Conservation (phyloP, 768 basidiomycete species). For the Naganishia randhawae region DNA sequence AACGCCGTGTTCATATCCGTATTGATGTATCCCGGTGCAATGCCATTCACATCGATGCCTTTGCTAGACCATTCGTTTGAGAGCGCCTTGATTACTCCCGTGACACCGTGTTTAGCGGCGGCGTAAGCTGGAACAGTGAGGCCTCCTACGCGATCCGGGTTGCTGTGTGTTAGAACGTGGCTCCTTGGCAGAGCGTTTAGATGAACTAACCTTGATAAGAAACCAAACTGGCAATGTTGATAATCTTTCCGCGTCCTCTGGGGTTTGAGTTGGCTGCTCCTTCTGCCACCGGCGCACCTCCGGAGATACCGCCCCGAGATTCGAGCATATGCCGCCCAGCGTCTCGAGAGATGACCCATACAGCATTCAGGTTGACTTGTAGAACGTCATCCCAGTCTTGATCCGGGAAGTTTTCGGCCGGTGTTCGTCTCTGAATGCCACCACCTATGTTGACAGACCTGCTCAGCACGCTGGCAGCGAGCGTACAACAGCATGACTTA, state of each 20-base stretch:
- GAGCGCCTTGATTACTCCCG: slow-evolving; percentile 70
- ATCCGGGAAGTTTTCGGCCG: slow-evolving; percentile 65
- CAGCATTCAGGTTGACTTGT: slow-evolving; percentile 80
- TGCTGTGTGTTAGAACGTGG: slow-evolving; percentile 52
- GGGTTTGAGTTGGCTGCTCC: slow-evolving; percentile 44
- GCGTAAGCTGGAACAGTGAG: slow-evolving; percentile 83
- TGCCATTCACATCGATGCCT: slow-evolving; percentile 82
- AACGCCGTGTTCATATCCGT: slow-evolving; percentile 76
- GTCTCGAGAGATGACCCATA: slow-evolving; percentile 77
- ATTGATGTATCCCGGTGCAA: slow-evolving; percentile 80
- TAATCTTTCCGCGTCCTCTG: slow-evolving; percentile 62
- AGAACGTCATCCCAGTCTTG: slow-evolving; percentile 72
- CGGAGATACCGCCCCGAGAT: slow-evolving; percentile 54
- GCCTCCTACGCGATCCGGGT: slow-evolving; percentile 57
- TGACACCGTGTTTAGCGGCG: slow-evolving; percentile 75
- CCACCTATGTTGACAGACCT: slow-evolving; percentile 14
- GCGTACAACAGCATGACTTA: slow-evolving; percentile 46
- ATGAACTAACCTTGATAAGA: slow-evolving; percentile 46
- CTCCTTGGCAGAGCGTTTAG: neutral
- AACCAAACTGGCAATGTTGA: slow-evolving; percentile 61
- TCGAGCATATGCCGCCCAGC: slow-evolving; percentile 84
- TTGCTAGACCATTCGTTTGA: slow-evolving; percentile 89
- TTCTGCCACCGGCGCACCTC: slow-evolving; percentile 43
- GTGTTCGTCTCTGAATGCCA: slow-evolving; percentile 49
- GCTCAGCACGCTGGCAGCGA: slow-evolving; percentile 30